Evolutionary conservation across 2,329 filamentous ascomycete species (phyloP).

Genomic region (Dactylonectria macrodidyma): DNA sequence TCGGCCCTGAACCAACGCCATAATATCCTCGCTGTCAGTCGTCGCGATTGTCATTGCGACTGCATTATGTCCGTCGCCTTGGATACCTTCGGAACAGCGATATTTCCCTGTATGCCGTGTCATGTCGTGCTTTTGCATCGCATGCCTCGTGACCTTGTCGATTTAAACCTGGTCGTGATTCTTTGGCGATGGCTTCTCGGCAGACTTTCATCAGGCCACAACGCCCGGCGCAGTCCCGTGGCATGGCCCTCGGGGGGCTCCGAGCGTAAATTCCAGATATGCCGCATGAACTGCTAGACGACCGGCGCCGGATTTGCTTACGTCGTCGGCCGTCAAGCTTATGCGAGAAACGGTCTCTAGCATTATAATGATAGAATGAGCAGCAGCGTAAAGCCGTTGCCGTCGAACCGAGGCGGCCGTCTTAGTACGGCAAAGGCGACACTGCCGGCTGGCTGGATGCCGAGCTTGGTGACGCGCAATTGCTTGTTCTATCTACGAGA

Average conservation of each 20-base stretch:
- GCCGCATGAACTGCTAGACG: slow-evolving; percentile 22
- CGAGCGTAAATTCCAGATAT: slow-evolving; percentile 10
- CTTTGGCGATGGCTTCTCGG: slow-evolving; percentile 19
- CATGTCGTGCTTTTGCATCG: not conserved
- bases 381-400: not conserved
- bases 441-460: not conserved
- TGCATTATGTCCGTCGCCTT: not conserved
- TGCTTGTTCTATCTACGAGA: not conserved
- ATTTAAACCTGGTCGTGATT: slow-evolving; percentile 1
- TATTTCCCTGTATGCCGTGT: not conserved
- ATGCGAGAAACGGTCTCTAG: not conserved
- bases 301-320: slow-evolving; percentile 2
- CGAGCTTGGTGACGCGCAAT: not conserved
- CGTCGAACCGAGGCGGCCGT: not conserved
- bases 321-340: not conserved
- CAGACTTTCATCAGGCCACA: slow-evolving; percentile 22
- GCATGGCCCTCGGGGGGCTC: slow-evolving; percentile 16
- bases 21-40: not conserved
- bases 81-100: slow-evolving; percentile 9
- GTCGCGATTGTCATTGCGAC: slow-evolving; percentile 6
- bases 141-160: not conserved
- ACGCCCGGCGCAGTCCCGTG: not conserved
- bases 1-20: not conserved
- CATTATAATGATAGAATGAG: not conserved
- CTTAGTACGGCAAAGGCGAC: not conserved